Evolutionary conservation across 495 filamentous ascomycete genomes (phyloP).

Genomic region (Penicillium maclennaniae): DNA sequence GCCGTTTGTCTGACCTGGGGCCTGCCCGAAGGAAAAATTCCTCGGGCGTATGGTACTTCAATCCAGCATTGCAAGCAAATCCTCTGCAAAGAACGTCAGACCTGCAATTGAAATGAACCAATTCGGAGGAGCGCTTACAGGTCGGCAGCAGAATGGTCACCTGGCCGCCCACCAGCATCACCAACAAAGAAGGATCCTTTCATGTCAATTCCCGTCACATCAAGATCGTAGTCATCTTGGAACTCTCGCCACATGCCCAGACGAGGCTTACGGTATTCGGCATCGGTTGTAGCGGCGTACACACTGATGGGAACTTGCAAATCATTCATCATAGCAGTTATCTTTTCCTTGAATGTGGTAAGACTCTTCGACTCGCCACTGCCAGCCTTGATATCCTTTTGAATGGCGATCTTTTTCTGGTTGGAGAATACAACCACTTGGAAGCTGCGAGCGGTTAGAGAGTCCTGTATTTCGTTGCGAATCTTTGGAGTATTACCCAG

Average conservation of each 20-base stretch:
- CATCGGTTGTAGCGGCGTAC: conserved; percentile 79
- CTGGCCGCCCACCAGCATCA: conserved; percentile 70
- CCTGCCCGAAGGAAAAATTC: conserved; percentile 79
- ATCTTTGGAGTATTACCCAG: conserved; percentile 55
- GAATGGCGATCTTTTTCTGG: conserved; percentile 74
- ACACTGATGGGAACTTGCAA: conserved; percentile 75
- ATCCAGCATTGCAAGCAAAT: conserved; percentile 76
- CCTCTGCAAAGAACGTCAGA: conserved; percentile 36
- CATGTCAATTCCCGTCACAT: conserved; percentile 60
- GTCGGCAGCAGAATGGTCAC: conserved; percentile 77
- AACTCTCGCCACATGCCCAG: conserved; percentile 87
- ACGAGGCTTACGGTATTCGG: conserved; percentile 82
- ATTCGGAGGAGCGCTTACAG: conserved; percentile 41
- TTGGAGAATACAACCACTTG: conserved; percentile 79
- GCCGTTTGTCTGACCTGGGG: conserved; percentile 56
- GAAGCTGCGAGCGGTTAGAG: conserved; percentile 49
- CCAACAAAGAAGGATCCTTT: conserved; percentile 78
- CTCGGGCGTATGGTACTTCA: conserved; percentile 81
- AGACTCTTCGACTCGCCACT: conserved; percentile 62
- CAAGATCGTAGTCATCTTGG: conserved; percentile 66
- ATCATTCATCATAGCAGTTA: conserved; percentile 60
- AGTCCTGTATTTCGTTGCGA: not conserved
- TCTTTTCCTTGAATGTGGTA: conserved; percentile 73
- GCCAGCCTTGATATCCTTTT: conserved; percentile 64
- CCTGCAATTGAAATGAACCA: not conserved